A percentile compares a stretch with the other conserved stretches of the same genome.
Conservation (phyloP, 306 rosid genomes). For the Senna tora region DNA sequence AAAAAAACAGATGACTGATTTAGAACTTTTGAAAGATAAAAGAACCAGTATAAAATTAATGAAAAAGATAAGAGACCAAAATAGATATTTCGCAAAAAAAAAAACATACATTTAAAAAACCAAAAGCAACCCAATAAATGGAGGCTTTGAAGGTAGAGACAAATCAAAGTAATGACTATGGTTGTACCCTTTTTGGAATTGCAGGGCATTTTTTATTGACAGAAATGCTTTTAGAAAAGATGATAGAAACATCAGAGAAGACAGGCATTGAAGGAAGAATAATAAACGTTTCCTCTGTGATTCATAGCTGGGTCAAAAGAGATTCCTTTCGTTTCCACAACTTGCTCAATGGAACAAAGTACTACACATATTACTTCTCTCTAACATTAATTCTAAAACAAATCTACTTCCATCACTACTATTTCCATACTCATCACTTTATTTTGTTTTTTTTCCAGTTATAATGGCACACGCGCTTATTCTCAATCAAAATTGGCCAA, state of each 20-base stretch:
- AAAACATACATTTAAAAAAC: neutral
- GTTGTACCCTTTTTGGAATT: neutral
- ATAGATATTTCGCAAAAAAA: too few relatives aligned
- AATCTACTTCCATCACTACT: slow-evolving; percentile 3
- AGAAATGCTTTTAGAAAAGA: slow-evolving; percentile 75
- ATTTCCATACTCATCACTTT: slow-evolving; percentile 25
- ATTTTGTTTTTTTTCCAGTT: slow-evolving; percentile 49
- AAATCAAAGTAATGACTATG: neutral
- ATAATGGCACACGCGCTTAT: slow-evolving; percentile 88
- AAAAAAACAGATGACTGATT: too few relatives aligned
- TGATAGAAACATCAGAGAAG: slow-evolving; percentile 81
- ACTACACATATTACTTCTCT: slow-evolving; percentile 18
- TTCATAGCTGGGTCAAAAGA: slow-evolving; percentile 91
- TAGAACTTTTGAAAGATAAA: too few relatives aligned
- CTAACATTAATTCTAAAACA: neutral
- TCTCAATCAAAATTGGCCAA: slow-evolving; percentile 88
- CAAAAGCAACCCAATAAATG: neutral
- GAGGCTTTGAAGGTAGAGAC: neutral
- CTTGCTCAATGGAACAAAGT: slow-evolving; percentile 75
- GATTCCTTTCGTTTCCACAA: slow-evolving; percentile 66
- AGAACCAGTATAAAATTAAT: too few relatives aligned
- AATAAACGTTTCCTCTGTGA: slow-evolving; percentile 81
- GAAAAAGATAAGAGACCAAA: too few relatives aligned
- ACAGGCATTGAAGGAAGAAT: slow-evolving; percentile 84
- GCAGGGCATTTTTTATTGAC: slow-evolving; percentile 88